These are phyloP conservation scores for Datura wrightii DNA, from an alignment of 257 asterid species.

Conservation along the genomic window DNA sequence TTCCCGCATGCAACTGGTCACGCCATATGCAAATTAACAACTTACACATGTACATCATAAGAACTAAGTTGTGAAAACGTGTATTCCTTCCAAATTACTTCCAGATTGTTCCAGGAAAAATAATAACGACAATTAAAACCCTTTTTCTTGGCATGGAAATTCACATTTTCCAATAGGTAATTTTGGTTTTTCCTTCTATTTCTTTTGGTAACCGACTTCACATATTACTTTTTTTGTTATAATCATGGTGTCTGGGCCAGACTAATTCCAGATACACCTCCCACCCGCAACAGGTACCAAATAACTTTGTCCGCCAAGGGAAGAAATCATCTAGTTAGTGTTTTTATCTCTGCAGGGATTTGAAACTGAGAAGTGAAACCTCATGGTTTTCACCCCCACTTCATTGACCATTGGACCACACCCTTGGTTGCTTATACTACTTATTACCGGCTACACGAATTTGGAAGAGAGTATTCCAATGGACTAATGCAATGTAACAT, in stretches of 20 bases:
- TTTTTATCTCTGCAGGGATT: no score
- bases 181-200: background rate
- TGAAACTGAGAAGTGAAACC: no score
- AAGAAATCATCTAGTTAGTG: no score
- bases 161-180: constrained; percentile 13
- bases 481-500: background rate
- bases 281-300: no score
- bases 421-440: no score
- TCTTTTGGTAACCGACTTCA: background rate
- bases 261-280: no score
- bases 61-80: background rate
- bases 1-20: background rate
- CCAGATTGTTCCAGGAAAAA: background rate
- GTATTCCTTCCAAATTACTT: background rate
- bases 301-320: no score
- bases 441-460: background rate
- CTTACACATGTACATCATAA: background rate
- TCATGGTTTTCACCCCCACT: no score
- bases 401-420: no score
- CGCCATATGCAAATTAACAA: background rate
- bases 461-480: background rate
- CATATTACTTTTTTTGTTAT: background rate
- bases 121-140: background rate
- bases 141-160: background rate
- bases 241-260: no score